Percentiles rank a stretch among this genome's conserved stretches.
These are phyloP conservation scores for Quercus variabilis DNA, from an alignment of 306 rosid species.

Conservation along the genomic window DNA sequence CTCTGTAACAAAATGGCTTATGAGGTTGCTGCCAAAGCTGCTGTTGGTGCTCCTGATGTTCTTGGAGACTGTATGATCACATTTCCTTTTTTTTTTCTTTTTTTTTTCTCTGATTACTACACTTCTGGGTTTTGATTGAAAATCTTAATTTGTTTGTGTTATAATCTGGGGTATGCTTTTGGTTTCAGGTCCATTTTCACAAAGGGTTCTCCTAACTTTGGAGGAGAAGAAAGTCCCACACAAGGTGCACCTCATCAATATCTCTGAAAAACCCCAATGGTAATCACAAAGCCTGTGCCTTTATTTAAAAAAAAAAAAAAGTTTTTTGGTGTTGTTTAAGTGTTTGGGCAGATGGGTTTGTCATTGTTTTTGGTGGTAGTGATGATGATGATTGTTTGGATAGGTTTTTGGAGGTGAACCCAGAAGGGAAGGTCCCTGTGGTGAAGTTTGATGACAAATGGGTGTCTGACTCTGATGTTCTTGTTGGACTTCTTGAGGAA, in stretches of 20 bases:
- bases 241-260: conserved; percentile 47
- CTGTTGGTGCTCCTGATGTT: conserved; percentile 48
- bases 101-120: background rate
- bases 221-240: conserved; percentile 78
- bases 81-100: background rate
- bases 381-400: background rate
- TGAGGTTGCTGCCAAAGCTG: conserved; percentile 70
- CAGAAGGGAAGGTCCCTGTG: conserved; percentile 88
- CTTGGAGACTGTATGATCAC: conserved; percentile 72
- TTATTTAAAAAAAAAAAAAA: background rate
- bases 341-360: conserved; percentile 9
- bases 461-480: conserved; percentile 86
- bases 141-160: background rate
- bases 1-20: conserved; percentile 38
- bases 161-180: background rate
- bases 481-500: conserved; percentile 67
- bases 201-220: conserved; percentile 73
- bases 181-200: conserved; percentile 68
- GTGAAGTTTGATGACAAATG: conserved; percentile 70
- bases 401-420: conserved; percentile 74
- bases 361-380: background rate
- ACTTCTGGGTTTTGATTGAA: conserved; percentile 1
- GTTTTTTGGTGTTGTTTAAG: background rate
- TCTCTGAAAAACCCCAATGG: conserved; percentile 75
- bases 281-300: background rate